Evolutionary conservation across 495 filamentous ascomycete genomes (phyloP).

Genomic region (Tuber indicum): DNA sequence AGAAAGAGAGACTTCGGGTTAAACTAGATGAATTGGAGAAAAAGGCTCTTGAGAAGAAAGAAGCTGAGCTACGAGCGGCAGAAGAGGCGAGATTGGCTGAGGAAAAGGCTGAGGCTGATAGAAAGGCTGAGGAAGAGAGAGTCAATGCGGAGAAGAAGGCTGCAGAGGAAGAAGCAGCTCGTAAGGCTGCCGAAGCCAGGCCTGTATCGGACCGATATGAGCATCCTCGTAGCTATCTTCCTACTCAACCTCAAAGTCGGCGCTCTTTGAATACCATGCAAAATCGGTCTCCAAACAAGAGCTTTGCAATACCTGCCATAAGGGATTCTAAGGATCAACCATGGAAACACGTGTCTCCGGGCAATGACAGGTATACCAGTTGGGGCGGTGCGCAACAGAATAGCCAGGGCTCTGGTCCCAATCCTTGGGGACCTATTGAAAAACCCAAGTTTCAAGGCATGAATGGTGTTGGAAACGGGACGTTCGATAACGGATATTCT

Average conservation of each 20-base stretch:
- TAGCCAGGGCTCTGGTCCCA: slow-evolving; percentile 21
- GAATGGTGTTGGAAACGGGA: slow-evolving; percentile 37
- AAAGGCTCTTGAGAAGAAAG: slow-evolving; percentile 58
- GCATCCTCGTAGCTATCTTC: slow-evolving; percentile 15
- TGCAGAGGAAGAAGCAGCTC: slow-evolving; percentile 23
- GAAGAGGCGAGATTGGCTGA: slow-evolving; percentile 48
- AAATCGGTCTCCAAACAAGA: slow-evolving; percentile 28
- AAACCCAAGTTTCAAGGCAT: slow-evolving; percentile 30
- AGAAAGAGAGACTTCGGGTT: slow-evolving; percentile 70
- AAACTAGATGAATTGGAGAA: slow-evolving; percentile 75
- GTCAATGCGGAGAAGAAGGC: slow-evolving; percentile 25
- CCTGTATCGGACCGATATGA: slow-evolving; percentile 17
- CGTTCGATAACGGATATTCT: slow-evolving; percentile 33
- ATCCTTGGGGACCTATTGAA: slow-evolving; percentile 39
- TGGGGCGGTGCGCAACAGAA: slow-evolving; percentile 26
- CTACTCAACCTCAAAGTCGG: slow-evolving; percentile 20
- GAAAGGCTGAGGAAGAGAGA: slow-evolving; percentile 36
- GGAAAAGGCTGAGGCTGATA: slow-evolving; percentile 42
- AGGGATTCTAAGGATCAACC: slow-evolving; percentile 35
- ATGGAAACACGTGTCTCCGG: slow-evolving; percentile 25
- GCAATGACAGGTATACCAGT: slow-evolving; percentile 24
- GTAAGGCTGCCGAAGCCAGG: slow-evolving; percentile 18
- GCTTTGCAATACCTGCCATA: slow-evolving; percentile 24
- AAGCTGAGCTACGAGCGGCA: slow-evolving; percentile 52
- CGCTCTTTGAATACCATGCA: slow-evolving; percentile 15